Percentiles rank a stretch among this genome's conserved stretches.
Conservation (phyloP, 2,329 filamentous ascomycete genomes). For the Claviceps sp. region DNA sequence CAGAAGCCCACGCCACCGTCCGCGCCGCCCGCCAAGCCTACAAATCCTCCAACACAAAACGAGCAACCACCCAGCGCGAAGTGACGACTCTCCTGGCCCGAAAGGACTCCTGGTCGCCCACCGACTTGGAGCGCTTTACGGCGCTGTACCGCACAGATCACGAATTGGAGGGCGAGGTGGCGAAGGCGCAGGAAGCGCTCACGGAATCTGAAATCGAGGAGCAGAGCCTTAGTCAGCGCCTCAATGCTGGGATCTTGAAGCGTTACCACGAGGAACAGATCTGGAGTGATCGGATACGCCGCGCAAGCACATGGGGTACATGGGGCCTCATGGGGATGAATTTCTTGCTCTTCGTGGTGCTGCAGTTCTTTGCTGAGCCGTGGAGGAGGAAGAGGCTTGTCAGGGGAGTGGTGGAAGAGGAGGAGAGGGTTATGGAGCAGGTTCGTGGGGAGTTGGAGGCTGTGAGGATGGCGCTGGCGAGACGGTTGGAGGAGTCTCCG, state of each 20-base stretch:
- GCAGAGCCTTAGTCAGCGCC: constrained; percentile 58
- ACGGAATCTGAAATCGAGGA: constrained; percentile 65
- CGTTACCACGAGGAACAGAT: constrained; percentile 98
- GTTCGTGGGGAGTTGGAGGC: constrained; percentile 29
- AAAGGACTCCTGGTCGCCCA: constrained; percentile 81
- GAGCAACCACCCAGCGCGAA: constrained; percentile 85
- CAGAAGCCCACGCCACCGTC: constrained; percentile 49
- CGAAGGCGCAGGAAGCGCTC: constrained; percentile 56
- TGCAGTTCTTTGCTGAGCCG: constrained; percentile 84
- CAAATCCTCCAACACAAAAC: constrained; percentile 68
- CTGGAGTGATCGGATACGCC: constrained; percentile 92
- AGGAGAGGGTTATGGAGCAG: constrained; percentile 43
- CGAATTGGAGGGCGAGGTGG: constrained; percentile 76
- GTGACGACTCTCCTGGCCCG: constrained; percentile 87
- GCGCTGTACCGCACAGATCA: constrained; percentile 85
- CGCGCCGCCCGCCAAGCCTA: constrained; percentile 61
- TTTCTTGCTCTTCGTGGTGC: constrained; percentile 71
- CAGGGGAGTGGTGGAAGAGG: constrained; percentile 67
- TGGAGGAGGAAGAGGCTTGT: constrained; percentile 77
- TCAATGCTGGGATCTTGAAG: constrained; percentile 74
- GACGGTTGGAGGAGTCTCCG: constrained; percentile 10
- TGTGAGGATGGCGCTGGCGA: constrained; percentile 17
- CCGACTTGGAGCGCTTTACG: constrained; percentile 89
- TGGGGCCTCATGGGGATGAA: constrained; percentile 98
- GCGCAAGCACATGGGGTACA: constrained; percentile 96